Conservation (phyloP, 2,329 filamentous ascomycete genomes). For the Xylariaceae sp. region DNA sequence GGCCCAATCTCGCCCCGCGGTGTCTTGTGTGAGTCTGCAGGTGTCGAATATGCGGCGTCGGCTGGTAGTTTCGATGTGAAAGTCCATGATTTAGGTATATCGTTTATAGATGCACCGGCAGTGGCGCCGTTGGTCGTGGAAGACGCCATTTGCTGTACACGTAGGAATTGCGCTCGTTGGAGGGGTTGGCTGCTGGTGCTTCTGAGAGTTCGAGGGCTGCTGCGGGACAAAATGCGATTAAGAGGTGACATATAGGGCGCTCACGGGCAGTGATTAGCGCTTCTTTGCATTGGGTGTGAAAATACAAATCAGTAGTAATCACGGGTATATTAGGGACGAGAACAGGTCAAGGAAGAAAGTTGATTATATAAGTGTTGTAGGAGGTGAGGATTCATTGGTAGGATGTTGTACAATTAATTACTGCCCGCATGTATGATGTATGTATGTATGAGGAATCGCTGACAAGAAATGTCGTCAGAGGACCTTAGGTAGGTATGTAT, state of each 20-base stretch:
- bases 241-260: slow-evolving; percentile 45
- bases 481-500: too few relatives aligned
- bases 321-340: neutral
- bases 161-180: slow-evolving; percentile 33
- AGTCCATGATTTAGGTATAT: slow-evolving; percentile 69
- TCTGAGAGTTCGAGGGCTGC: slow-evolving; percentile 27
- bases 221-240: slow-evolving; percentile 42
- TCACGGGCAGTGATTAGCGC: neutral
- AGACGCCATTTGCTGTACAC: slow-evolving; percentile 42
- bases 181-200: slow-evolving; percentile 12
- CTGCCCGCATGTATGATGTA: too few relatives aligned
- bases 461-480: slow-evolving; percentile 25
- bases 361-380: too few relatives aligned
- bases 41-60: slow-evolving; percentile 80
- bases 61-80: slow-evolving; percentile 74
- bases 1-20: slow-evolving; percentile 79
- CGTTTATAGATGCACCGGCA: slow-evolving; percentile 49
- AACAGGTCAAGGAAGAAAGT: neutral
- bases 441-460: too few relatives aligned
- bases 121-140: slow-evolving; percentile 40
- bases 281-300: neutral
- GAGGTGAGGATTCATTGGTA: too few relatives aligned
- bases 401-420: too few relatives aligned
- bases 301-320: neutral
- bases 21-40: slow-evolving; percentile 79